These are phyloP conservation scores for Cercospora brassicicola DNA, from an alignment of 2,329 filamentous ascomycete genomes.

Conservation along the genomic window DNA sequence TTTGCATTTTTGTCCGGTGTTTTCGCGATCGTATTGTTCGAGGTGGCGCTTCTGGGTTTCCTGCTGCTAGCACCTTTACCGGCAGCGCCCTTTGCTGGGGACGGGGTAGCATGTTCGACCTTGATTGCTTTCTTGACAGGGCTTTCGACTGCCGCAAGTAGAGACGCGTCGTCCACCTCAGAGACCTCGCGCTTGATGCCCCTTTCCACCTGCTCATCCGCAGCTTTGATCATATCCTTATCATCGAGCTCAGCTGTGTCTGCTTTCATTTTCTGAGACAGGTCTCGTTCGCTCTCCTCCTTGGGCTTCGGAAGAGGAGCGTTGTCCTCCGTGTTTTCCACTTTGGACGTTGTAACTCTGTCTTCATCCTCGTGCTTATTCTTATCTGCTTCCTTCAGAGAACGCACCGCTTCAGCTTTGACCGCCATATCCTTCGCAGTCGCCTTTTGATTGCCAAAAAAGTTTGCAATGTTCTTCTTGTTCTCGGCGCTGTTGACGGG, in stretches of 20 bases:
- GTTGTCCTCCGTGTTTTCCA: constrained; percentile 53
- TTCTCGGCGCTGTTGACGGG: constrained; percentile 83
- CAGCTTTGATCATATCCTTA: constrained; percentile 28
- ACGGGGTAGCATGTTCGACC: constrained; percentile 32
- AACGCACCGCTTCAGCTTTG: constrained; percentile 37
- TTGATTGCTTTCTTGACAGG: constrained; percentile 44
- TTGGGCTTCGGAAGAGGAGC: constrained; percentile 50
- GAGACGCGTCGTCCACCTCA: constrained; percentile 38
- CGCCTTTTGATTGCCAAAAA: constrained; percentile 67
- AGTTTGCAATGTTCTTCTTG: constrained; percentile 90
- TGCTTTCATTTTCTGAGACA: constrained; percentile 47
- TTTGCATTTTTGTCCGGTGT: constrained; percentile 51
- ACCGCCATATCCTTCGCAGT: constrained; percentile 38
- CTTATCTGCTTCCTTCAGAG: constrained; percentile 37
- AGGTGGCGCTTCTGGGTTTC: constrained; percentile 59
- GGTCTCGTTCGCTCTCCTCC: constrained; percentile 26
- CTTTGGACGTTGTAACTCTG: constrained; percentile 45
- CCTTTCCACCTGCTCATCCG: constrained; percentile 33
- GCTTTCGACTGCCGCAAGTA: constrained; percentile 31
- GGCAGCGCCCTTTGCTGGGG: constrained; percentile 27
- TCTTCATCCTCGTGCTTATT: constrained; percentile 45
- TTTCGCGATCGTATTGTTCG: constrained; percentile 53
- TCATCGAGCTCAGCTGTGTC: constrained; percentile 44
- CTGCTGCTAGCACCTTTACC: constrained; percentile 26
- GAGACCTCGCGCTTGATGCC: constrained; percentile 53